phyloP scores from a whole-genome alignment of 768 basidiomycete genomes.

The Sporobolomyces phaffii region DNA sequence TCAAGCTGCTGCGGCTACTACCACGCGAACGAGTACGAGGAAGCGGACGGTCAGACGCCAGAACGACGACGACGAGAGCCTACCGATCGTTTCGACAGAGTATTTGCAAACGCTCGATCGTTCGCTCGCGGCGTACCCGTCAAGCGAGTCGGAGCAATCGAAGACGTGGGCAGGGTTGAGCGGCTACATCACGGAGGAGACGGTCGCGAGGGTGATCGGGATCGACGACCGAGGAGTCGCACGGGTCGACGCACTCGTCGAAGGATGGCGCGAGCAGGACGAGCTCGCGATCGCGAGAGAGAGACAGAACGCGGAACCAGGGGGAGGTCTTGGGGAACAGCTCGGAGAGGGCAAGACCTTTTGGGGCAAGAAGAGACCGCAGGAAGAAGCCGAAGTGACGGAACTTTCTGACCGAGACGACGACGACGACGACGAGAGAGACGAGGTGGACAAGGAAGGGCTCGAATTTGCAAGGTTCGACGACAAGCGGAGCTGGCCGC shows the following conservation, averaged over 20 bases:
- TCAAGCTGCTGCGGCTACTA: too few relatives aligned
- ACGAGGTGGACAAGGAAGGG: slow-evolving; percentile 19
- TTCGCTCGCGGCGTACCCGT: slow-evolving; percentile 47
- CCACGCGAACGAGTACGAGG: neutral
- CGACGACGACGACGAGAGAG: slow-evolving; percentile 13
- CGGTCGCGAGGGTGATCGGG: slow-evolving; percentile 44
- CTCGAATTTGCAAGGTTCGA: slow-evolving; percentile 45
- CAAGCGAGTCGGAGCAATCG: slow-evolving; percentile 34
- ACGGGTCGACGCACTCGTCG: slow-evolving; percentile 44
- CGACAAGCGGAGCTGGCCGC: slow-evolving; percentile 47
- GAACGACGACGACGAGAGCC: too few relatives aligned
- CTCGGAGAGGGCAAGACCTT: neutral
- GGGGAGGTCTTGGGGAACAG: neutral
- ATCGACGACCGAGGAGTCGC: slow-evolving; percentile 24
- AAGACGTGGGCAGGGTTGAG: slow-evolving; percentile 44
- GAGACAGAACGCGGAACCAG: neutral
- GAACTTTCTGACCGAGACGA: slow-evolving; percentile 4
- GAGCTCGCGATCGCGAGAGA: neutral
- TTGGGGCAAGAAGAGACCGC: slow-evolving; percentile 37
- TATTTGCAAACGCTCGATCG: slow-evolving; percentile 46
- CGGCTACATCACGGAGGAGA: slow-evolving; percentile 36
- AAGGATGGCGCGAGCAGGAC: slow-evolving; percentile 38
- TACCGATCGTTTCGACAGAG: slow-evolving; percentile 45
- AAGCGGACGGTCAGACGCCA: slow-evolving; percentile 10
- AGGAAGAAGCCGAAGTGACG: slow-evolving; percentile 1